Conservation (phyloP, 140 eudicot genomes). For the Senecio squalidus region DNA sequence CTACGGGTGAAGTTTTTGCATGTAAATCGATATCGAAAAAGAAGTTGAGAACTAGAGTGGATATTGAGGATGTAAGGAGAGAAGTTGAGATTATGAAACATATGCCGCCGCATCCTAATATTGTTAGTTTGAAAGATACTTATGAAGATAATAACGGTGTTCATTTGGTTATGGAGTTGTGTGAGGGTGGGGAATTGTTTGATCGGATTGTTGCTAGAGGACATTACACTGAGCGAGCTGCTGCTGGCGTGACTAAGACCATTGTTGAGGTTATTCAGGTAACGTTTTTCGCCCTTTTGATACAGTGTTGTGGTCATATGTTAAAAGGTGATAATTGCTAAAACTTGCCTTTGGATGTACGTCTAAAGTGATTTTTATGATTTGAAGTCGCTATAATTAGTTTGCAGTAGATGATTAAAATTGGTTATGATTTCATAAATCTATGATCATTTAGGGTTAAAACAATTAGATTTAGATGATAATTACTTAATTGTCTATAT, state of each 20-base stretch:
- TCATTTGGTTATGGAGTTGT: conserved; percentile 95
- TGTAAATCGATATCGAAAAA: conserved; percentile 92
- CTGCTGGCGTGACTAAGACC: conserved; percentile 70
- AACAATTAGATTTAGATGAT: too few species aligned
- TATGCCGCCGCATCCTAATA: conserved; percentile 81
- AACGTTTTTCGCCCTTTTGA: background rate
- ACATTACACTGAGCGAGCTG: conserved; percentile 94
- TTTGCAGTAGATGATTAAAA: too few species aligned
- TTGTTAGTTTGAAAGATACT: conserved; percentile 85
- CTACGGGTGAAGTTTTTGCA: conserved; percentile 61
- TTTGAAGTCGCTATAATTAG: background rate
- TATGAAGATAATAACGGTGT: conserved; percentile 92
- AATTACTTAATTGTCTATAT: too few species aligned
- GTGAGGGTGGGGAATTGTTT: conserved; percentile 98
- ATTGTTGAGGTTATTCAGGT: conserved; percentile 99
- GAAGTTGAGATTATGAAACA: conserved; percentile 98
- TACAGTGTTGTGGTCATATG: conserved; percentile 5
- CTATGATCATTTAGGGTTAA: too few species aligned
- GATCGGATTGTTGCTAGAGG: conserved; percentile 97
- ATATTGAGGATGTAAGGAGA: conserved; percentile 91
- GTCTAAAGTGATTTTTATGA: background rate
- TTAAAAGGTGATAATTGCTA: background rate
- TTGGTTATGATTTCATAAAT: too few species aligned
- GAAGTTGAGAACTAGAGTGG: conserved; percentile 85
- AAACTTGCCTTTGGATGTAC: background rate